Percentiles rank a stretch among this genome's conserved stretches.
Conservation (phyloP, 192 early-diverging fungal species). For the Umbelopsis isabellina region DNA sequence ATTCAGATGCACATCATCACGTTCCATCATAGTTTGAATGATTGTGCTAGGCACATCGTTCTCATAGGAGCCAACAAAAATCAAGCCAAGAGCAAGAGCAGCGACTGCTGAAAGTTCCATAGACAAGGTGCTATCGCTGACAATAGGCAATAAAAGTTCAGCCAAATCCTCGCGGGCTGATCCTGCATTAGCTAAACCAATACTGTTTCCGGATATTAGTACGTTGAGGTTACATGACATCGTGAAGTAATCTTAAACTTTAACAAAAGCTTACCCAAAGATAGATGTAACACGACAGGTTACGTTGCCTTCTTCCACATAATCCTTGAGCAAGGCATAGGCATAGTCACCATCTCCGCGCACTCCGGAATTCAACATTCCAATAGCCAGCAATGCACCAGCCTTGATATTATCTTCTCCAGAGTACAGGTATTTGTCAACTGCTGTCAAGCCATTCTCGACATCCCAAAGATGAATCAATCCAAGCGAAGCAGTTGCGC, state of each 20-base stretch:
- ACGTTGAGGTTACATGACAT: neutral
- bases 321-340: conserved; percentile 84
- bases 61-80: conserved; percentile 90
- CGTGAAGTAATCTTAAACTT: neutral
- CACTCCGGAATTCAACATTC: conserved; percentile 88
- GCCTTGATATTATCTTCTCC: conserved; percentile 89
- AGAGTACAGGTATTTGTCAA: conserved; percentile 95
- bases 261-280: conserved; percentile 59
- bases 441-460: conserved; percentile 84
- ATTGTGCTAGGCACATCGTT: conserved; percentile 91
- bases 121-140: conserved; percentile 76
- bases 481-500: conserved; percentile 93
- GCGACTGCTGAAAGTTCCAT: conserved; percentile 93
- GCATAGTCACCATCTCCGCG: conserved; percentile 92
- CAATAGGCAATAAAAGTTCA: conserved; percentile 79
- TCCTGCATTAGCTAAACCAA: conserved; percentile 95
- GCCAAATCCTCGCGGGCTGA: conserved; percentile 83
- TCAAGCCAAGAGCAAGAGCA: conserved; percentile 86
- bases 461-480: conserved; percentile 95
- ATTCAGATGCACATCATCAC: conserved; percentile 82
- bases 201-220: conserved; percentile 44
- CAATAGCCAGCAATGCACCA: conserved; percentile 92
- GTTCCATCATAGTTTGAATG: conserved; percentile 94
- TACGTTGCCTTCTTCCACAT: conserved; percentile 65
- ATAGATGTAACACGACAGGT: conserved; percentile 79